Evolutionary conservation across 148 eudicot species (phyloP), one percentile per base, ranked within the genome.

Genomic region (Silene uniflora): DNA sequence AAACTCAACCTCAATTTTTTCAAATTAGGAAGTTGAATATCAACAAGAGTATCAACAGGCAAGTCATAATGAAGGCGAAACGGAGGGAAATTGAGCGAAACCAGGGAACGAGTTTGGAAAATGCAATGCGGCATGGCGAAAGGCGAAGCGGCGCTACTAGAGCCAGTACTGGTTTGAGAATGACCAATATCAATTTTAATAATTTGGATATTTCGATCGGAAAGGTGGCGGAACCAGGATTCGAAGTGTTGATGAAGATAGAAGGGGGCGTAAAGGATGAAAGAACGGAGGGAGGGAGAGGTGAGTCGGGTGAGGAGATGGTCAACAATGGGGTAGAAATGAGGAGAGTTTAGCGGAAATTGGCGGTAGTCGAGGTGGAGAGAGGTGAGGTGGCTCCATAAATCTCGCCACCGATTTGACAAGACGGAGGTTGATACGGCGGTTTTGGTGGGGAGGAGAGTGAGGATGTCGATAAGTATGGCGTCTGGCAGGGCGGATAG

Each of bases 401-500:
- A 24, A 7, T 8, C 4, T 19, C 42, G 74, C 46, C 62, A 72
- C 0, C 72, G 72, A 13, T 6, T 49, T 54, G 1, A 29, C 4
- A 29, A 29, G 32, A 54, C 22, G 74, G 59, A 46, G 73, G 74
- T 72, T 1, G 44, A 14, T 10, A 56, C 63, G 8, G 74, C 74
- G 13, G 63, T 29, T 22, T 54, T 14, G 18, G 19, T 72, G 35
- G 74, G 4, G 39, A 72, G 62, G 22, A 54, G 46, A 2, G 63
- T 54, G 6, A 72, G 22, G 0, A 72, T 72, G n/a, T n/a, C n/a
- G n/a, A n/a, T n/a, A n/a, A n/a, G n/a, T n/a, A n/a, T n/a, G n/a
- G n/a, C n/a, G n/a, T n/a, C n/a, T n/a, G n/a, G n/a, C n/a, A n/a
- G n/a, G n/a, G n/a, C n/a, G n/a, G n/a, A n/a, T n/a, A n/a, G n/a